Base-by-base conservation (phyloP, 768 basidiomycete species). In the Goffeauzyma gilvescens region DNA sequence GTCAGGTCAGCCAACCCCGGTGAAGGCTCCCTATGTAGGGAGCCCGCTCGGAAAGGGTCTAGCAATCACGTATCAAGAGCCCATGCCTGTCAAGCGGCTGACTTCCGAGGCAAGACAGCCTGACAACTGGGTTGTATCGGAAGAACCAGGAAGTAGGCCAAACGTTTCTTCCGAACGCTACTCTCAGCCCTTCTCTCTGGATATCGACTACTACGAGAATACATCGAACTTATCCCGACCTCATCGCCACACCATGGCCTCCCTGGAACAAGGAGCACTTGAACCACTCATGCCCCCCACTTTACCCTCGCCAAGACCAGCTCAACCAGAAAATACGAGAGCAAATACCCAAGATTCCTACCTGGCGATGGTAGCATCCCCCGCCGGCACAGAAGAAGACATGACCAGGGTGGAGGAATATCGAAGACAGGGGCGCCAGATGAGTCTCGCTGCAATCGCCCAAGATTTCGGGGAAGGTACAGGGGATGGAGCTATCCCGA, bases 1-100 rank as follows among this genome's bases (percentile, higher is more conserved):
- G 10, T 42, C 50, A 15, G 20, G 20, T 17, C 18, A 20, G 9
- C 77, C 0, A 63, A 57, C 55, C 58, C 55, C 5, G 47, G 53
- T 14, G 53, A 54, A 28, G 49, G 54, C 9, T 24, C 45, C 5
- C 32, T 42, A 8, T 32, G 45, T 13, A 30, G 37, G 17, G 42
- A 20, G 12, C 31, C 39, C 6, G 18, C 8, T n/a, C 35, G 24
- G 18, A 23, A 21, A 22, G 27, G 28, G 6, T 32, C 17, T 12
- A 8, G 17, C 17, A n/a, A 20, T 32, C 17, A 44, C 28, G 20
- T 17, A 34, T 12, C 32, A 30, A 10, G 5, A n/a, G 10, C 22
- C 34, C 10, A 18, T 37, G 5, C 42, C 31, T 25, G 7, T 38
- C 5, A 17, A 8, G 8, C 2, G 17, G 15, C 20, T 30, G 28